These are phyloP conservation scores for Elaphomyces granulatus DNA, from an alignment of 495 filamentous ascomycete genomes.

Conservation along the genomic window DNA sequence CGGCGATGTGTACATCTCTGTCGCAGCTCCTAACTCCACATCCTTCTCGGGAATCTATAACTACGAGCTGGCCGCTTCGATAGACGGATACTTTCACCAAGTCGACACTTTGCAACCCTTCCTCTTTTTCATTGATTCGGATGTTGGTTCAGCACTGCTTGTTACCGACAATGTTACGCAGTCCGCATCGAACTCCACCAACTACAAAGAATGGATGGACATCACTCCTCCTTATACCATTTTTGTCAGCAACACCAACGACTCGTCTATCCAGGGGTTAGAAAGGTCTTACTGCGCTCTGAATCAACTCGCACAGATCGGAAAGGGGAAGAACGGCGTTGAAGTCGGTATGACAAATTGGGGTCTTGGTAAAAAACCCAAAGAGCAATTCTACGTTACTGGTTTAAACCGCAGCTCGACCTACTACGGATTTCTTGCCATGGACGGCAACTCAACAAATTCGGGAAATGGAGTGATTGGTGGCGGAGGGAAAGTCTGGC, in stretches of 20 bases:
- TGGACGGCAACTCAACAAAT: slow-evolving; percentile 39
- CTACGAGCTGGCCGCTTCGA: slow-evolving; percentile 72
- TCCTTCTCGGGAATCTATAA: slow-evolving; percentile 47
- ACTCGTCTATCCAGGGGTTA: slow-evolving; percentile 48
- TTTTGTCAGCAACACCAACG: slow-evolving; percentile 56
- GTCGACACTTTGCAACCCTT: slow-evolving; percentile 34
- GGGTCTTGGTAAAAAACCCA: slow-evolving; percentile 46
- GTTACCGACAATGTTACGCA: slow-evolving; percentile 56
- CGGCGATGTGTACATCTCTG: slow-evolving; percentile 55
- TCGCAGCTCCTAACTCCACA: slow-evolving; percentile 51
- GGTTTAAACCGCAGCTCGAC: slow-evolving; percentile 52
- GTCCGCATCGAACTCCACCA: slow-evolving; percentile 20
- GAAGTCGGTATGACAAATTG: slow-evolving; percentile 52
- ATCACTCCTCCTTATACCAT: slow-evolving; percentile 52
- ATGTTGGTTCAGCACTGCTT: slow-evolving; percentile 58
- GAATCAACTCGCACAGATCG: slow-evolving; percentile 44
- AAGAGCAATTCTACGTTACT: slow-evolving; percentile 73
- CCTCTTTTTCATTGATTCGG: slow-evolving; percentile 65
- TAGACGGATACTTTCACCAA: slow-evolving; percentile 54
- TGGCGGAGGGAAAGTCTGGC: slow-evolving; percentile 60
- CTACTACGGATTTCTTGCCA: slow-evolving; percentile 59
- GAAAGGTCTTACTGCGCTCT: slow-evolving; percentile 64
- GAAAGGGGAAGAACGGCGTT: slow-evolving; percentile 36
- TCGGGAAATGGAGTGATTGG: slow-evolving; percentile 35
- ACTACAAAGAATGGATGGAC: slow-evolving; percentile 42